Evolutionary conservation across 176 grass and related monocot species (phyloP), one percentile per base, ranked within the genome.

Genomic region (Phyllostachys edulis): DNA sequence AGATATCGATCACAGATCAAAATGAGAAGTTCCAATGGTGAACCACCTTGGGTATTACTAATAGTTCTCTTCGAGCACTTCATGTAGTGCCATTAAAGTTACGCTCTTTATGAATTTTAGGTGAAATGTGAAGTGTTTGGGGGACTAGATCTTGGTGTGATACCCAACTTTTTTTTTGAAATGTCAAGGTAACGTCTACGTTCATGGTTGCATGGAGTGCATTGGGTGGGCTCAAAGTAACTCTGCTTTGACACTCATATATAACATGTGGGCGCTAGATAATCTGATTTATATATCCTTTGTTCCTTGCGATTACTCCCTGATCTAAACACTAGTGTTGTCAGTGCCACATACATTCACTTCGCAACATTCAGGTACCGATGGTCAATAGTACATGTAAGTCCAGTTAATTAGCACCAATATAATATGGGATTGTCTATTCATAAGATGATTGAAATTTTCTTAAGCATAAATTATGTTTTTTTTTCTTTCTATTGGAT

Each of bases 21-120:
- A 29, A 29, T 27, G 5, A 34, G 3, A 51, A 18, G 26, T 73
- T 73, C 3, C 0, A 2, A 50, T 6, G 1, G 18, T 26, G 1
- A 52, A 62, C 18, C 14, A 57, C 21, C 49, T 87, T 78, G 0
- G 0, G 24, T 89, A 61, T 65, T 57, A 65, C 55, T 74, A 54
- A 50, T 63, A 90, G 78, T 88, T 92, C 39, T 69, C 55, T 91
- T 87, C 63, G 57, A 77, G 18, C 55, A 83, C 82, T 86, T 80
- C 89, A 66, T 46, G 4, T 50, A 44, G 59, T 16, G 47, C 24
- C 54, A 50, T 29, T 50, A 74, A 46, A 18, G 60, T 56, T 57
- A 67, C 13, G 39, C 57, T 26, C 4, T 60, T 9, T 59, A 39
- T 38, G 51, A 63, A 32, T 86, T 71, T 77, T 71, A 29, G 21